Evolutionary conservation across 495 filamentous ascomycete genomes (phyloP), one percentile per base, ranked within the genome.

Genomic region (Aspergillus sparsus): DNA sequence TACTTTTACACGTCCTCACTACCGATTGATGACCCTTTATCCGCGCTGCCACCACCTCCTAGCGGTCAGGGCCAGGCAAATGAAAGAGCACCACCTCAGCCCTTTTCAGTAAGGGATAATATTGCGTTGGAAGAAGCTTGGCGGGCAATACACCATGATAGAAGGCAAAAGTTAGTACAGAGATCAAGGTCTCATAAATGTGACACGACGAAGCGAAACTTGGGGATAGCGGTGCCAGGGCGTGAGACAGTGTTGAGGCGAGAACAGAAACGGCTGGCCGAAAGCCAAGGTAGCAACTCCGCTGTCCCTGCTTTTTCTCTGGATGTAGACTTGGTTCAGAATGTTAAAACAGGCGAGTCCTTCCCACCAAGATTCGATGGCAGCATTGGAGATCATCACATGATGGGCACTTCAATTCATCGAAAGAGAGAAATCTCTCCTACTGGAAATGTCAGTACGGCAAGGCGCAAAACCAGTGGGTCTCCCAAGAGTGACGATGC

Each of bases 1-100:
- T 95, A 89, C 76, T 95, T 93, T 69, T 94, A 93, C 73, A 79
- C 83, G 33, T 92, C 90, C 12, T 77, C 82, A 16, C 77, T 90
- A 34, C 85, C 90, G 41, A 88, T 95, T 67, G 91, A 95, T 69
- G 91, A 95, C 70, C 90, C 91, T 11, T 80, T 93, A 44, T 87
- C 88, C 6, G 81, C 87, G 1, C 70, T 88, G 16, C 85, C 89
- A 15, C 77, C 83, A 34, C 72, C 82, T 16, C 70, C 80, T 16
- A 77, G 78, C 52, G 81, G 83, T 57, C 71, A 83, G 39, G 77
- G 77, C 46, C 69, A 79, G 12, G 66, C 68, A 16, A 70, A 74
- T 58, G 71, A 81, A 21, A 85, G 82, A 57, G 75, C 80, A 31
- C 82, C 86, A 31, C 84, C 89, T 1, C 83, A 87, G n/a, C 91